Evolutionary conservation across 164 flowering plant species (phyloP).

Genomic region (Kalanchoe fedtschenkoi): DNA sequence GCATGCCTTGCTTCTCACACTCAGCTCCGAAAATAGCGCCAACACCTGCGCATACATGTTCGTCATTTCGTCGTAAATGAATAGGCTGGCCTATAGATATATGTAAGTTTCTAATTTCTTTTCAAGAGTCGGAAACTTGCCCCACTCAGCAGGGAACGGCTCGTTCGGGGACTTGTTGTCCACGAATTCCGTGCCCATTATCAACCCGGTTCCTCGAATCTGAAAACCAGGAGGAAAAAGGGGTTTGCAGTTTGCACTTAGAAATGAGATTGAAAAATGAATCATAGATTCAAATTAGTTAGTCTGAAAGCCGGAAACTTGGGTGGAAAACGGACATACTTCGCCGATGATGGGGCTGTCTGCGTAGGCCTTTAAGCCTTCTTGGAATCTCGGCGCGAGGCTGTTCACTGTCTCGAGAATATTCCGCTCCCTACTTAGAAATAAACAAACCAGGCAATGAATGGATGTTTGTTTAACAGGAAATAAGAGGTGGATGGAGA

Average conservation of each 20-base stretch:
- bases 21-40: slow-evolving; percentile 83
- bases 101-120: background rate
- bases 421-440: slow-evolving; percentile 69
- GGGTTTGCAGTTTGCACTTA: too few relatives aligned
- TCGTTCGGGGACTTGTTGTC: slow-evolving; percentile 93
- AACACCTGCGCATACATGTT: slow-evolving; percentile 34
- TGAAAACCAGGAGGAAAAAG: slow-evolving; percentile 20
- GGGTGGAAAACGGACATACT: slow-evolving; percentile 26
- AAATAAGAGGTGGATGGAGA: background rate
- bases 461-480: background rate
- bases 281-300: background rate
- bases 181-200: slow-evolving; percentile 79
- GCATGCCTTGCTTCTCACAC: slow-evolving; percentile 82
- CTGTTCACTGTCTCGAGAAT: slow-evolving; percentile 52
- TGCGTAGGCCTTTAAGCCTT: slow-evolving; percentile 68
- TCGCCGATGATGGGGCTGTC: slow-evolving; percentile 93
- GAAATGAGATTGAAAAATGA: background rate
- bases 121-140: slow-evolving; percentile 24
- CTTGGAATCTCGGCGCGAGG: slow-evolving; percentile 73
- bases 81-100: background rate
- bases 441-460: background rate
- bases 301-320: background rate
- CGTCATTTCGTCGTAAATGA: background rate
- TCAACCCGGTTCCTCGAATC: slow-evolving; percentile 94
- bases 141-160: slow-evolving; percentile 92